Evolutionary conservation across 768 basidiomycete species (phyloP).

Genomic region (Boletus subcaerulescens): DNA sequence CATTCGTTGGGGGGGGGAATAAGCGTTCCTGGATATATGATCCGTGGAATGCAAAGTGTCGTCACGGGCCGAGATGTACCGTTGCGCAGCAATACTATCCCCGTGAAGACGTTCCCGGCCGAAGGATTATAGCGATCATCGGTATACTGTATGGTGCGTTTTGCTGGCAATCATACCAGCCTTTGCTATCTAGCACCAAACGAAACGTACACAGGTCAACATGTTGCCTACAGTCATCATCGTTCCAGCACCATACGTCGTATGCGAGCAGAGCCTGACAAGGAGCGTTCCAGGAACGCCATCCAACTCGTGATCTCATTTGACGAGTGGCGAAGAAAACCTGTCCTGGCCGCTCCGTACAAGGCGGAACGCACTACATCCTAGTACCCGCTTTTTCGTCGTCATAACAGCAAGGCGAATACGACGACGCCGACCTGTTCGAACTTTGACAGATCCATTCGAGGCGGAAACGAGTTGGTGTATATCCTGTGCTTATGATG

Average conservation of each 20-base stretch:
- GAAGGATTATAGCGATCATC: conserved; percentile 1
- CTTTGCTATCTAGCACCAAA: too few species aligned
- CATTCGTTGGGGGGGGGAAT: background rate
- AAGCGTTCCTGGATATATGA: background rate
- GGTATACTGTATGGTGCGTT: background rate
- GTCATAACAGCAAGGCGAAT: background rate
- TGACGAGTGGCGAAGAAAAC: background rate
- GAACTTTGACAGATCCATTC: background rate
- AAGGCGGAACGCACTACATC: background rate
- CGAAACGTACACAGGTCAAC: background rate
- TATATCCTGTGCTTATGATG: background rate
- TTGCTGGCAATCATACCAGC: too few species aligned
- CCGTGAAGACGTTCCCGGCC: background rate
- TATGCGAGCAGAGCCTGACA: background rate
- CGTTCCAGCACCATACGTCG: background rate
- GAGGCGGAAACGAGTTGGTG: background rate
- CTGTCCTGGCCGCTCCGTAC: conserved; percentile 4
- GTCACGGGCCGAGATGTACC: background rate
- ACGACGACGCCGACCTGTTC: background rate
- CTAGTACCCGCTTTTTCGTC: background rate
- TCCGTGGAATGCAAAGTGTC: too few species aligned
- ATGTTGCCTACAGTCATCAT: background rate
- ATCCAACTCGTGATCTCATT: background rate
- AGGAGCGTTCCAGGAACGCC: conserved; percentile 2
- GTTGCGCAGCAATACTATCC: background rate